Base-by-base conservation (phyloP, 2,329 filamentous ascomycete genomes). In the Monilinia polystroma region DNA sequence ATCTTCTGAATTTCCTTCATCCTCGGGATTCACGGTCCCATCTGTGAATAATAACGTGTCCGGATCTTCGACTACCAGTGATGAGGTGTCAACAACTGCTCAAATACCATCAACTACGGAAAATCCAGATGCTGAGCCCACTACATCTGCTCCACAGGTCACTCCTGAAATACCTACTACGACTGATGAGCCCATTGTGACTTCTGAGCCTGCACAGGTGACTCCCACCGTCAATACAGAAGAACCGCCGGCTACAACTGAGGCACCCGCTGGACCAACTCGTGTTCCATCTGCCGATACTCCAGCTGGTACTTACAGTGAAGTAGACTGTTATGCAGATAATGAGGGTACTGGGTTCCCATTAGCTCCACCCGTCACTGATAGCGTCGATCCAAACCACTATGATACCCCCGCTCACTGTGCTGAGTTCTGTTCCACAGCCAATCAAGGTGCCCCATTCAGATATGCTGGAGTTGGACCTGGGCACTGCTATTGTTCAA, bases 401-500 rank as follows among this genome's bases (percentile, higher is more conserved):
- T 11, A 49, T 29, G 63, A 59, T 41, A 65, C 63, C 18, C n/a
- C 43, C 23, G 12, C 2, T 14, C n/a, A 52, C 29, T 65, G 63
- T 16, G 11, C 10, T n/a, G 7, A 3, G 23, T 41, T 26, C n/a
- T 65, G 63, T 56, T 65, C 43, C 4, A 59, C 63, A 49, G 41
- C 29, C 6, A 16, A 65, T 59, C 16, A 10, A n/a, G 63, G 53
- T 5, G 23, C 23, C 5, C n/a, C 41, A 29, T 65, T 59, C 43
- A 41, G 23, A n/a, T 65, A 59, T 51, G 32, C 43, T 14, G 63
- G 32, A 49, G 41, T 65, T 3, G 63, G 38, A 16, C 63, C 63
- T 29, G 63, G 63, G 20, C 63, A 58, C 18, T 65, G 63, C 20
- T 65, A 52, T 26, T 65, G 63, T 7, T 57, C 63, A 2, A 52